phyloP scores from a whole-genome alignment of 2,329 filamentous ascomycete genomes.

The Emericellopsis atlantica region DNA sequence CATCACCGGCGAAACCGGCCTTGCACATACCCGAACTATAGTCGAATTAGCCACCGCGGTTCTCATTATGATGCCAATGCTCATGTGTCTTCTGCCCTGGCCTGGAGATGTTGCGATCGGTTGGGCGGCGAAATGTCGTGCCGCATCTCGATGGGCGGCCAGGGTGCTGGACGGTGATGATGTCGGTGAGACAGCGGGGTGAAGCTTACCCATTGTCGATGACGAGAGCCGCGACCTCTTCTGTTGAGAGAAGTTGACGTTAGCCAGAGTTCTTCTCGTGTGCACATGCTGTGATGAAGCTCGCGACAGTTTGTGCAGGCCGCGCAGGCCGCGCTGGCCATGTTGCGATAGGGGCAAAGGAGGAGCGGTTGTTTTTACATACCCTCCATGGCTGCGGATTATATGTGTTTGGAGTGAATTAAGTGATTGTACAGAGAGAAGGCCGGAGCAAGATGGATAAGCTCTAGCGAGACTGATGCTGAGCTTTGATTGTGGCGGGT shows the following conservation, averaged over 20 bases:
- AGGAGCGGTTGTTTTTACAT: conserved; percentile 13
- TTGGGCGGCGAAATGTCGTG: too few species aligned
- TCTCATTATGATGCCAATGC: not conserved
- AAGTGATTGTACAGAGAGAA: conserved; percentile 6
- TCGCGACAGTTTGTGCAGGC: conserved; percentile 1
- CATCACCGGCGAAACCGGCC: conserved; percentile 99
- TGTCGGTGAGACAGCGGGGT: conserved; percentile 22
- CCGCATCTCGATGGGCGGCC: too few species aligned
- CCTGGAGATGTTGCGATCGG: not conserved
- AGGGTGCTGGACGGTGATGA: conserved; percentile 5
- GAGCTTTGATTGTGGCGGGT: conserved; percentile 7
- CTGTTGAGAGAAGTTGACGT: conserved; percentile 42
- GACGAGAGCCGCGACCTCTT: conserved; percentile 99
- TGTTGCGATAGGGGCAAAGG: conserved; percentile 1
- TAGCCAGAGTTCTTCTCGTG: conserved; percentile 18
- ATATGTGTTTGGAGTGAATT: conserved; percentile 3
- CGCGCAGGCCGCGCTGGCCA: not conserved
- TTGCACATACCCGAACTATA: conserved; percentile 99
- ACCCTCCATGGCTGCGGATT: conserved; percentile 45
- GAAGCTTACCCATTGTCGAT: conserved; percentile 99
- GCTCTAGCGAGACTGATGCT: conserved; percentile 11
- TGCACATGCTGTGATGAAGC: not conserved
- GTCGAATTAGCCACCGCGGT: conserved; percentile 21
- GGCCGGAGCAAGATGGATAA: conserved; percentile 4
- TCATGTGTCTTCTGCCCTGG: not conserved